Evolutionary conservation across 208 protist species (phyloP), one percentile per base, ranked within the genome.

Genomic region (Acanthamoeba sp.): DNA sequence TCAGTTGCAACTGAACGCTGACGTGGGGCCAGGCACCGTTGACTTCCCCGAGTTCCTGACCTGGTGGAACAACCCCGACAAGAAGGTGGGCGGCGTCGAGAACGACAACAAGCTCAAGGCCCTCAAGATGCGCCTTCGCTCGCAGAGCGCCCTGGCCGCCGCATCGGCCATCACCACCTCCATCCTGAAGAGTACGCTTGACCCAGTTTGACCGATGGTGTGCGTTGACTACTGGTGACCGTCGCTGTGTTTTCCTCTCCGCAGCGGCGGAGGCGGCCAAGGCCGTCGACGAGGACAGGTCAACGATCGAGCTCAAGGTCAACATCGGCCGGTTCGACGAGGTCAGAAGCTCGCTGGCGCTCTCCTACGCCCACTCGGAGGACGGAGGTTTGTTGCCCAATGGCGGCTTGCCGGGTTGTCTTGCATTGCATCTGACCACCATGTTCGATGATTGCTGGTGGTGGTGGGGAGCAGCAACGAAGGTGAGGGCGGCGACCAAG

Each of bases 11-110:
- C 10, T 36, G 66, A 4, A 42, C 12, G 27, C n/a, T 76, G 66
- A n/a, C n/a, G n/a, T n/a, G n/a, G 66, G 32, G 20, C 18, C 27
- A 76, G 66, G 66, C 27, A 76, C 66, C 20, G 66, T 76, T n/a
- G 34, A 40, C 66, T 76, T 76, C 38, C 18, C 27, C 7, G 66
- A 76, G 66, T 76, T 76, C 66, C 29, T 76, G 6, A 40, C 66
- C 7, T 76, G 66, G 66, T 76, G 66, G 66, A 76, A 76, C 66
- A 76, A 76, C 34, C 66, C 66, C n/a, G 32, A 76, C 34, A 76
- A 76, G 66, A 76, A 76, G 66, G 66, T 76, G 66, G 66, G 3
- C 32, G 66, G 66, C 1, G 12, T 14, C 66, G 66, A 76, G 66
- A 76, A 76, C 66, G n/a, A 76, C 20, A 40, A 76, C 66, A 76